Evolutionary conservation across 495 filamentous ascomycete species (phyloP).

Genomic region (Hypomontagnella monticulosa): DNA sequence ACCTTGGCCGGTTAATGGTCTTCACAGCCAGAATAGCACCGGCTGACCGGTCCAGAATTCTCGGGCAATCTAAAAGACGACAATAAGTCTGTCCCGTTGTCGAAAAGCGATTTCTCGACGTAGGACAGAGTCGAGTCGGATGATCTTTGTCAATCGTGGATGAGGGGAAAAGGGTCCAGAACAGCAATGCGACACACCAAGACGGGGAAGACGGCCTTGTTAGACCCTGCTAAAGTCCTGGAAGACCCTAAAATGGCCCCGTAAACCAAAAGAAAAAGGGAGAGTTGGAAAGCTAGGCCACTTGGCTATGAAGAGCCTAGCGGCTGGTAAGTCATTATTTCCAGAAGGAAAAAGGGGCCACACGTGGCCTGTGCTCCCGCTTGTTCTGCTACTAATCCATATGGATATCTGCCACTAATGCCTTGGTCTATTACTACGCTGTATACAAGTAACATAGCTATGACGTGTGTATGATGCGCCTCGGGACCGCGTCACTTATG

Average conservation of each 20-base stretch:
- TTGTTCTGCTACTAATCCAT: slow-evolving; percentile 2
- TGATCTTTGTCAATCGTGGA: slow-evolving; percentile 41
- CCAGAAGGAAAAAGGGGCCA: slow-evolving; percentile 23
- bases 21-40: slow-evolving; percentile 12
- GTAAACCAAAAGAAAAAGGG: slow-evolving; percentile 9
- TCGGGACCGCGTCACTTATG: slow-evolving; percentile 35
- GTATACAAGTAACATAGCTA: slow-evolving; percentile 30
- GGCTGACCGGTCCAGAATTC: slow-evolving; percentile 34
- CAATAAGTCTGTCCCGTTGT: slow-evolving; percentile 11
- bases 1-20: slow-evolving; percentile 29
- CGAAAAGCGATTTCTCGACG: slow-evolving; percentile 15
- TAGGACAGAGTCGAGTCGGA: slow-evolving; percentile 29
- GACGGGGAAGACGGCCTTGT: slow-evolving; percentile 21
- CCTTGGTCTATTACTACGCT: slow-evolving; percentile 9
- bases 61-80: slow-evolving; percentile 28
- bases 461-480: slow-evolving; percentile 39
- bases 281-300: slow-evolving; percentile 14
- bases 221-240: no score
- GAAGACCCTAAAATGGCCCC: background rate
- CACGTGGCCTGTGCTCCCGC: slow-evolving; percentile 33
- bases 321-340: slow-evolving; percentile 33
- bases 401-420: no score
- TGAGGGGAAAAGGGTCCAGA: slow-evolving; percentile 44
- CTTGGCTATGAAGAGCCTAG: slow-evolving; percentile 23
- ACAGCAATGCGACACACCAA: slow-evolving; percentile 37